Evolutionary conservation across 2,329 filamentous ascomycete genomes (phyloP), one percentile per base, ranked within the genome.

Genomic region (Stagonosporopsis rhizophila): DNA sequence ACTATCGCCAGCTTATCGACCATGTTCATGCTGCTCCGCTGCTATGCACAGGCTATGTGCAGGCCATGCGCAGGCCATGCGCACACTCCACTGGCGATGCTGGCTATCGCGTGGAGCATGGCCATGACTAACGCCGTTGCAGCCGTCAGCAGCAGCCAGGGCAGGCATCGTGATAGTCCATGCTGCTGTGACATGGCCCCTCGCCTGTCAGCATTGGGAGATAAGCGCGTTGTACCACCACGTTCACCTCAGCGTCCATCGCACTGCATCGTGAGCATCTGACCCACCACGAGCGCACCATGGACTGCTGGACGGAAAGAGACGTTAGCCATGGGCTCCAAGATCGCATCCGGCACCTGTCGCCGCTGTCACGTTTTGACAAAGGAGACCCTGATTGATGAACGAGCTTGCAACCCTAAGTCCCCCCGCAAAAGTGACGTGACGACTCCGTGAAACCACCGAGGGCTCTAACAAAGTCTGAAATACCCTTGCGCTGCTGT

Each of bases 201-300:
- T 45, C 38, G 46, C 45, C 58, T 30, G 52, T 58, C 58, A 53
- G 41, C 46, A 39, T 60, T 45, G 28, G 42, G 44, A 65, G 65
- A 71, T 68, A 66, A 62, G 60, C 65, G 46, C 57, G 65, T 70
- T 68, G 71, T 71, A 70, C 59, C 22, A 69, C 71, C 61, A 71
- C 52, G 64, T 66, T 69, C 63, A 68, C 69, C 44, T 61, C 50
- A 51, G 62, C 61, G 47, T 61, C 64, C 69, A 66, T 68, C 44
- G 61, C 60, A 65, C 55, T 61, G 57, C 64, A 64, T 64, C 55
- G 50, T 62, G 44, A 52, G 51, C 52, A 57, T 65, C 49, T 63
- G 61, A 66, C 66, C 61, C 56, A 52, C 47, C 51, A 58, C 52
- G 61, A 64, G 56, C 53, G 39, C 51, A 52, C 34, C 48, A 44